Percentiles rank a stretch among this genome's conserved stretches.
phyloP scores from a whole-genome alignment of 2,329 filamentous ascomycete genomes.

The Aureobasidium subglaciale region DNA sequence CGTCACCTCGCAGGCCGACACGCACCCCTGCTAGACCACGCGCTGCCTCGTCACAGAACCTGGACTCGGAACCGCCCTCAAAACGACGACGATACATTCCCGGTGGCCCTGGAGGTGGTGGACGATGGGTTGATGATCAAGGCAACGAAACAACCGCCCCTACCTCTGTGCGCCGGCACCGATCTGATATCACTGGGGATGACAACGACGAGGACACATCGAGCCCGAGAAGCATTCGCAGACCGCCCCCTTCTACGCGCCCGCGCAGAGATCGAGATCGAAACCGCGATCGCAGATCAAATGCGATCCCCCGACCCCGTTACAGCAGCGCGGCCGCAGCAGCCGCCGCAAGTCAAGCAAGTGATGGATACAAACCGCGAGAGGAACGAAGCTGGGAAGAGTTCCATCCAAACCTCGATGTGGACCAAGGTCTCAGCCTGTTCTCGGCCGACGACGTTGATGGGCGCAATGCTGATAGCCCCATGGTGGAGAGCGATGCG shows the following conservation, averaged over 20 bases:
- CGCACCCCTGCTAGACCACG: constrained; percentile 25
- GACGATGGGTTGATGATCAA: constrained; percentile 71
- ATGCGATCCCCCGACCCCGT: constrained; percentile 52
- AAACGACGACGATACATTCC: constrained; percentile 63
- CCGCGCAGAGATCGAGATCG: constrained; percentile 34
- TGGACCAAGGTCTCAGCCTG: constrained; percentile 70
- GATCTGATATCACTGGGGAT: constrained; percentile 5
- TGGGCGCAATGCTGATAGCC: constrained; percentile 41
- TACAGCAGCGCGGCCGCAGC: constrained; percentile 85
- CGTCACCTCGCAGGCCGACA: constrained; percentile 23
- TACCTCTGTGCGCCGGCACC: constrained; percentile 8
- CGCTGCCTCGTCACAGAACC: constrained; percentile 23
- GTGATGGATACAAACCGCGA: constrained; percentile 92
- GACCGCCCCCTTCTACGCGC: constrained; percentile 24
- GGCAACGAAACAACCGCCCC: constrained; percentile 47
- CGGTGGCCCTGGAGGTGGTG: constrained; percentile 78
- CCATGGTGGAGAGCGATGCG: background rate
- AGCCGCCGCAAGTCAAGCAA: constrained; percentile 79
- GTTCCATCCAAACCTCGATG: constrained; percentile 91
- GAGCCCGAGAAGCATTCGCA: constrained; percentile 8
- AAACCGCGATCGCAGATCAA: constrained; percentile 26
- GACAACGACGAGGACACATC: constrained; percentile 16
- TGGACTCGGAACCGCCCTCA: constrained; percentile 35
- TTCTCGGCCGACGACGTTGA: constrained; percentile 82
- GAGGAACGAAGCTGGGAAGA: constrained; percentile 98